Evolutionary conservation across 495 filamentous ascomycete genomes (phyloP).

Genomic region (Talaromyces proteolyticus): DNA sequence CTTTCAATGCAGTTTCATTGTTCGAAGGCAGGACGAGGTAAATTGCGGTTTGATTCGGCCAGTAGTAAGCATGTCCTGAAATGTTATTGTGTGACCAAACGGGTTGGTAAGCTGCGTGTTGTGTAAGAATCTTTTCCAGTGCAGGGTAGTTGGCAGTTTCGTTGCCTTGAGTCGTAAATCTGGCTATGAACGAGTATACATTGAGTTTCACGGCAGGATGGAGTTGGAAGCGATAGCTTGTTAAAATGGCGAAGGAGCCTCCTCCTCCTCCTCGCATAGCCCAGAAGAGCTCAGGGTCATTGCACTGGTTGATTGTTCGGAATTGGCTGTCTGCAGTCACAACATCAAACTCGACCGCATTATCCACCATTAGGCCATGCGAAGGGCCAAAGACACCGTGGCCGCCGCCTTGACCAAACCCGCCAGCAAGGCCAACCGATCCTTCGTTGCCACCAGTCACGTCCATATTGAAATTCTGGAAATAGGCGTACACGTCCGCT

Average conservation of each 20-base stretch:
- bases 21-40: slow-evolving; percentile 11
- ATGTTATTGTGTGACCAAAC: slow-evolving; percentile 11
- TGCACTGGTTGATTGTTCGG: slow-evolving; percentile 31
- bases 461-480: slow-evolving; percentile 8
- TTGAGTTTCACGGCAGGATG: slow-evolving; percentile 13
- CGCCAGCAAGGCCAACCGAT: slow-evolving; percentile 13
- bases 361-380: slow-evolving; percentile 10
- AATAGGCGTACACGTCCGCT: slow-evolving; percentile 12
- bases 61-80: slow-evolving; percentile 13
- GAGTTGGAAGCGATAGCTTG: slow-evolving; percentile 14
- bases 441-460: slow-evolving; percentile 19
- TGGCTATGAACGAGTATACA: slow-evolving; percentile 15
- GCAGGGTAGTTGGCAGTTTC: slow-evolving; percentile 5
- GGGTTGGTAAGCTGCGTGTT: slow-evolving; percentile 9
- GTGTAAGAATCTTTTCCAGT: slow-evolving; percentile 9
- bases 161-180: slow-evolving; percentile 8
- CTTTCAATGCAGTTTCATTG: slow-evolving; percentile 12
- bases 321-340: slow-evolving; percentile 41
- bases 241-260: slow-evolving; percentile 19
- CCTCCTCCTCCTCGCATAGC: slow-evolving; percentile 34
- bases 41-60: slow-evolving; percentile 6
- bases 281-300: slow-evolving; percentile 50
- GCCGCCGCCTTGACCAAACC: slow-evolving; percentile 13
- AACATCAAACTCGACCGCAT: slow-evolving; percentile 19
- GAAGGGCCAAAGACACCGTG: not conserved